Percentiles rank a stretch among this genome's conserved stretches.
phyloP scores from a whole-genome alignment of 176 grass and related monocot species.

The Avena eriantha region DNA sequence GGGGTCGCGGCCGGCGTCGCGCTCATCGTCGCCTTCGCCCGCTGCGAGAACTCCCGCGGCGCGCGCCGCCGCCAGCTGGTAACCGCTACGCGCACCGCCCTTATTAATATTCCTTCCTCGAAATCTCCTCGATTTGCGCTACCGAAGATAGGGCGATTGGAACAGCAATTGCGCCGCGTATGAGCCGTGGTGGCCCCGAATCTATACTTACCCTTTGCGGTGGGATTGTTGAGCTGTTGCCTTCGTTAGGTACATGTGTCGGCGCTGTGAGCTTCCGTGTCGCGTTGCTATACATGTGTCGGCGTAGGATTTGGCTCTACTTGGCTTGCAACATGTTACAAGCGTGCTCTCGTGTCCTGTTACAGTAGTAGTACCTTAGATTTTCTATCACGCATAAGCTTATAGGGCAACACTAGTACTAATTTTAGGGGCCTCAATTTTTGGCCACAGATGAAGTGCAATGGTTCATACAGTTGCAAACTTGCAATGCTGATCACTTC shows the following conservation, averaged over 20 bases:
- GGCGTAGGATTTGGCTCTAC: not conserved
- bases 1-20: conserved; percentile 56
- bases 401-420: not conserved
- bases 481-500: not conserved
- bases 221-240: conserved; percentile 4
- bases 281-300: not conserved
- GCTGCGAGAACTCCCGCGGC: conserved; percentile 58
- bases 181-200: conserved; percentile 17
- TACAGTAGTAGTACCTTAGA: not conserved
- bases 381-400: not conserved
- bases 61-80: conserved; percentile 58
- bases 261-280: conserved; percentile 21
- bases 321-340: not conserved
- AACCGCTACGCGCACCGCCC: not conserved
- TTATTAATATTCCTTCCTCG: not conserved
- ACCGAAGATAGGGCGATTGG: not conserved
- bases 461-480: not conserved
- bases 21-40: conserved; percentile 61
- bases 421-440: not conserved
- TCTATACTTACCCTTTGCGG: not conserved
- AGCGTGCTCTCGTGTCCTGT: not conserved
- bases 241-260: conserved; percentile 15
- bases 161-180: not conserved
- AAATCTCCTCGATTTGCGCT: not conserved
- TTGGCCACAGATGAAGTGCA: not conserved